These are phyloP conservation scores for Takashimella koratensis DNA, from an alignment of 1,284 basidiomycete species.

Conservation along the genomic window DNA sequence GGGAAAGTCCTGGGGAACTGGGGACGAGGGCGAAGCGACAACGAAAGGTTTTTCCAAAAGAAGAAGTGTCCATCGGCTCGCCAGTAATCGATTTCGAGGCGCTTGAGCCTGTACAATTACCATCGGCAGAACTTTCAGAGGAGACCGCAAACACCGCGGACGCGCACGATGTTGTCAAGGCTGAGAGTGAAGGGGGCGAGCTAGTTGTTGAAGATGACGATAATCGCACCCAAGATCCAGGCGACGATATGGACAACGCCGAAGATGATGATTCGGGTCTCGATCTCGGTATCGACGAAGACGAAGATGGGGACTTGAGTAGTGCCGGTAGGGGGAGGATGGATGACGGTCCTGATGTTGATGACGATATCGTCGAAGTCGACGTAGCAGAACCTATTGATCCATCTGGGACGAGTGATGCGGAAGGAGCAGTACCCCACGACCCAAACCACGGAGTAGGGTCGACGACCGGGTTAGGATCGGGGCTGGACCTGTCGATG, in stretches of 20 bases:
- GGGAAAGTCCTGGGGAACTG: not conserved
- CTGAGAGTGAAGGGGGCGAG: conserved; percentile 10
- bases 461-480: not conserved
- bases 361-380: conserved; percentile 16
- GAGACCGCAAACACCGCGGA: too few species aligned
- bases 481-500: conserved; percentile 13
- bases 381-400: conserved; percentile 9
- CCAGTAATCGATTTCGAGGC: too few species aligned
- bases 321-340: not conserved
- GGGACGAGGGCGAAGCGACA: not conserved
- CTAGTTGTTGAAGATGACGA: conserved; percentile 22
- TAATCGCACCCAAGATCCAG: conserved; percentile 16
- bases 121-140: too few species aligned
- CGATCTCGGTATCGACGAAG: conserved; percentile 34
- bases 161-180: conserved; percentile 12
- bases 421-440: conserved; percentile 12
- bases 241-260: conserved; percentile 6
- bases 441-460: not conserved
- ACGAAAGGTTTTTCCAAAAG: not conserved
- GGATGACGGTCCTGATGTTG: conserved; percentile 11
- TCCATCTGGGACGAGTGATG: not conserved
- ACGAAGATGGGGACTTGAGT: conserved; percentile 18
- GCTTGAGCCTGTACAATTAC: too few species aligned
- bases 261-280: conserved; percentile 19
- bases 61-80: too few species aligned